Conservation (phyloP, 1,284 basidiomycete species). For the Takashimella koratensis region DNA sequence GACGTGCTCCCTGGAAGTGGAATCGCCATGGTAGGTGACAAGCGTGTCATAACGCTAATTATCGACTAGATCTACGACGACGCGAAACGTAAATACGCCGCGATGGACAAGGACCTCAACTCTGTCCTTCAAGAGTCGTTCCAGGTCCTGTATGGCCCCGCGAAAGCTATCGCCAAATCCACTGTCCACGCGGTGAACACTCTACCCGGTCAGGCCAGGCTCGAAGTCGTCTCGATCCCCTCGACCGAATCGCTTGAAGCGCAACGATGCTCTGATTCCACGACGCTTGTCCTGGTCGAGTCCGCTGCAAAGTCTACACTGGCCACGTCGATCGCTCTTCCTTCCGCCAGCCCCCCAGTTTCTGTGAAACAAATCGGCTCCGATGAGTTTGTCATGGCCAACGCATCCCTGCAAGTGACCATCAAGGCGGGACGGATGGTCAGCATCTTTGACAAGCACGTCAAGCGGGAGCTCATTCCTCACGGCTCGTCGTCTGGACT, state of each 20-base stretch:
- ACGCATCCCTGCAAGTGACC: constrained; percentile 50
- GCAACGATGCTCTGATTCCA: too few species aligned
- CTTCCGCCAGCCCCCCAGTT: too few species aligned
- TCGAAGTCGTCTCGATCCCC: constrained; percentile 14
- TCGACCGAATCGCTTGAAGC: too few species aligned
- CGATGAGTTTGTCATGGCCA: constrained; percentile 1
- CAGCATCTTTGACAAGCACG: constrained; percentile 67
- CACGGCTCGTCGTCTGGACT: constrained; percentile 70
- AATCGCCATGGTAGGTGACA: constrained; percentile 56
- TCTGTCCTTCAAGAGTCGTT: constrained; percentile 72
- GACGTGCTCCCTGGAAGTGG: constrained; percentile 85
- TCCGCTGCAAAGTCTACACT: too few species aligned
- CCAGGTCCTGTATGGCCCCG: constrained; percentile 56
- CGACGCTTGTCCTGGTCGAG: not conserved
- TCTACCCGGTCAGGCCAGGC: constrained; percentile 8
- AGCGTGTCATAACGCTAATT: too few species aligned
- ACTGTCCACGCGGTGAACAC: constrained; percentile 17
- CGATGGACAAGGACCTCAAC: constrained; percentile 64
- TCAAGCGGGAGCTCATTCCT: constrained; percentile 68
- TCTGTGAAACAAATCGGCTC: not conserved
- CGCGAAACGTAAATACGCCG: constrained; percentile 45
- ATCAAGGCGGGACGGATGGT: constrained; percentile 74
- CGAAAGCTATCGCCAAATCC: constrained; percentile 36
- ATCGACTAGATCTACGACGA: constrained; percentile 46
- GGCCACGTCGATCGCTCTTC: too few species aligned